A percentile compares a stretch with the other conserved stretches of the same genome.
These are phyloP conservation scores for Phialophora tarda DNA, from an alignment of 2,329 filamentous ascomycete genomes.

Conservation along the genomic window DNA sequence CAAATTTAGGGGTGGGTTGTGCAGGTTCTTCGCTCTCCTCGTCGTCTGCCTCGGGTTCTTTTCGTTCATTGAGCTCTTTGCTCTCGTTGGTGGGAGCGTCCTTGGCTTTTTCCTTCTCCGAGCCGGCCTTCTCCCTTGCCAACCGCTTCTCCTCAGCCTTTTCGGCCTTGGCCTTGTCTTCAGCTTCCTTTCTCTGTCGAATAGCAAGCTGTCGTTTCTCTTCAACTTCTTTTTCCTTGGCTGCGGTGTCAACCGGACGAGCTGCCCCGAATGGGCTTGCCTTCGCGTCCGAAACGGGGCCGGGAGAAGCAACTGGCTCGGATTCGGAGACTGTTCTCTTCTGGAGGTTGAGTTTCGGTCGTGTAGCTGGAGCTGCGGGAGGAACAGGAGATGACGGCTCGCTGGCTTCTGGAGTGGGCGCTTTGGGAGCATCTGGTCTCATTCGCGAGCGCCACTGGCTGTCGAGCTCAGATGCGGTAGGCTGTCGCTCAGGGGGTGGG, in stretches of 20 bases:
- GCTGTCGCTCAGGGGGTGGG: conserved; percentile 69
- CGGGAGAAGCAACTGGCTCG: conserved; percentile 54
- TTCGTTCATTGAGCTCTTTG: conserved; percentile 46
- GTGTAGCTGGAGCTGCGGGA: conserved; percentile 62
- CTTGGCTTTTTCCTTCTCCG: conserved; percentile 51
- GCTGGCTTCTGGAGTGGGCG: conserved; percentile 71
- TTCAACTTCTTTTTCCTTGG: conserved; percentile 86
- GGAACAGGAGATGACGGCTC: conserved; percentile 76
- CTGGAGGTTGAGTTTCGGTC: conserved; percentile 83
- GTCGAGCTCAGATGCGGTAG: conserved; percentile 89
- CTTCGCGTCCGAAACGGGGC: conserved; percentile 70
- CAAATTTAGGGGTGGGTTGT: conserved; percentile 54
- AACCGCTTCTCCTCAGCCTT: conserved; percentile 67
- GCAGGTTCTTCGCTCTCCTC: conserved; percentile 36
- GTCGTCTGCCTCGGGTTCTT: conserved; percentile 26
- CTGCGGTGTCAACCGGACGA: conserved; percentile 88
- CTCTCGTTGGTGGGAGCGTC: conserved; percentile 41
- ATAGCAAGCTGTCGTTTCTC: conserved; percentile 78
- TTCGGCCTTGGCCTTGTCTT: conserved; percentile 81
- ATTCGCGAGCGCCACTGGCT: conserved; percentile 92
- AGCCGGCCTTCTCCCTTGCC: conserved; percentile 69
- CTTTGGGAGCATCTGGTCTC: conserved; percentile 76
- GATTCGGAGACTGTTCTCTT: conserved; percentile 91
- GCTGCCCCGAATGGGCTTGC: conserved; percentile 93
- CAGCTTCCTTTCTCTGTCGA: conserved; percentile 83